These are phyloP conservation scores for Cladorrhinum sp. DNA, from an alignment of 2,329 filamentous ascomycete species.

Conservation along the genomic window DNA sequence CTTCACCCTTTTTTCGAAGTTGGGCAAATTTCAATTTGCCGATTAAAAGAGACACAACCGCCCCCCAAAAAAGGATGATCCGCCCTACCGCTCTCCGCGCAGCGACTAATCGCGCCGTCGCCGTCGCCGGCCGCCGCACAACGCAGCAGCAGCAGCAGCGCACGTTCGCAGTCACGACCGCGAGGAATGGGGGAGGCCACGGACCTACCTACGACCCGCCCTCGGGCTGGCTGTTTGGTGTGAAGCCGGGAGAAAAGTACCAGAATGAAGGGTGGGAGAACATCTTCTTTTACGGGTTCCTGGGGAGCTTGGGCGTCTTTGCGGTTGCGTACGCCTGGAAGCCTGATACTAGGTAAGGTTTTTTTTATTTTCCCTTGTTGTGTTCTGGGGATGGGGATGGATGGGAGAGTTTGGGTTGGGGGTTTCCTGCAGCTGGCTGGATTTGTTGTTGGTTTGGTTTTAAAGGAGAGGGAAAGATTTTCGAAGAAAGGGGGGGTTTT, in stretches of 20 bases:
- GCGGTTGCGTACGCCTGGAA: constrained; percentile 89
- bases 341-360: constrained; percentile 94
- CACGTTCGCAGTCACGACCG: too few relatives aligned
- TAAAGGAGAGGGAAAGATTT: not conserved
- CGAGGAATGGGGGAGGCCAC: constrained; percentile 34
- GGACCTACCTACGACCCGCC: constrained; percentile 79
- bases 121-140: constrained; percentile 36
- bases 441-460: not conserved
- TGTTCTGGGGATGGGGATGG: not conserved
- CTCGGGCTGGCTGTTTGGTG: constrained; percentile 85
- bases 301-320: constrained; percentile 69
- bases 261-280: constrained; percentile 96
- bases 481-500: too few relatives aligned
- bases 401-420: not conserved
- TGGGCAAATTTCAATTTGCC: too few relatives aligned
- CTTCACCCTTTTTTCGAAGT: not conserved
- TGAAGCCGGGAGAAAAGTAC: constrained; percentile 93
- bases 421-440: not conserved
- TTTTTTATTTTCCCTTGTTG: constrained; percentile 14
- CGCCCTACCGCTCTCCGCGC: constrained; percentile 15
- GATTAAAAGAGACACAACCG: not conserved
- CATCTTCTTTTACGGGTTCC: constrained; percentile 80
- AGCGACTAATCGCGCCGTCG: constrained; percentile 3
- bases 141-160: too few relatives aligned
- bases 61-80: constrained; percentile 11